A percentile compares a stretch with the other conserved stretches of the same genome.
Conservation (phyloP, 371 early-diverging fungal species). For the Mortierella sp. region DNA sequence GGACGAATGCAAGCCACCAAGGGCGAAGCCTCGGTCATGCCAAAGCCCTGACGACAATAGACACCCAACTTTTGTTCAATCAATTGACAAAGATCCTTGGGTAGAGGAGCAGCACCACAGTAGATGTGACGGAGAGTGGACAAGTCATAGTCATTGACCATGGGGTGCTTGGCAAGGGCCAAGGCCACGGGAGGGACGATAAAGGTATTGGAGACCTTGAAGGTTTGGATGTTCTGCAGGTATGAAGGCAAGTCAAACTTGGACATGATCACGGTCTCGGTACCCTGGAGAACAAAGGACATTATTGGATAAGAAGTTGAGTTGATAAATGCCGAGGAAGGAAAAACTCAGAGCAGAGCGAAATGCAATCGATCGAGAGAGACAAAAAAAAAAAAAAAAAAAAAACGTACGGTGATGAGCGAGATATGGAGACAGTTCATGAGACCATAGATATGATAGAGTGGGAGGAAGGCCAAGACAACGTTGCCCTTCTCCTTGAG, state of each 20-base stretch:
- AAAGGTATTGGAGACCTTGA: constrained; percentile 74
- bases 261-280: constrained; percentile 60
- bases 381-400: neutral
- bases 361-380: neutral
- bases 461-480: constrained; percentile 78
- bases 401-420: constrained; percentile 36
- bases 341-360: neutral
- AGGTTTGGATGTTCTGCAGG: constrained; percentile 68
- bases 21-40: constrained; percentile 75
- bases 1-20: constrained; percentile 49
- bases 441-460: constrained; percentile 89
- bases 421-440: constrained; percentile 54
- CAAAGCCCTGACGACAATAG: constrained; percentile 77
- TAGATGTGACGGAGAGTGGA: constrained; percentile 67
- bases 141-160: constrained; percentile 75
- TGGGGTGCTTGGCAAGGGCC: constrained; percentile 70
- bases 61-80: constrained; percentile 64
- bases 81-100: constrained; percentile 63
- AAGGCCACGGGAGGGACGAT: constrained; percentile 87
- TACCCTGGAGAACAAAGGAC: constrained; percentile 21
- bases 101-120: constrained; percentile 88
- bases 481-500: constrained; percentile 55
- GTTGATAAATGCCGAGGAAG: neutral
- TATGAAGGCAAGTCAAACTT: constrained; percentile 68
- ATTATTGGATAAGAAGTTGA: neutral